Base-by-base conservation (phyloP, 768 basidiomycete species). In the Boletus reticuloceps region DNA sequence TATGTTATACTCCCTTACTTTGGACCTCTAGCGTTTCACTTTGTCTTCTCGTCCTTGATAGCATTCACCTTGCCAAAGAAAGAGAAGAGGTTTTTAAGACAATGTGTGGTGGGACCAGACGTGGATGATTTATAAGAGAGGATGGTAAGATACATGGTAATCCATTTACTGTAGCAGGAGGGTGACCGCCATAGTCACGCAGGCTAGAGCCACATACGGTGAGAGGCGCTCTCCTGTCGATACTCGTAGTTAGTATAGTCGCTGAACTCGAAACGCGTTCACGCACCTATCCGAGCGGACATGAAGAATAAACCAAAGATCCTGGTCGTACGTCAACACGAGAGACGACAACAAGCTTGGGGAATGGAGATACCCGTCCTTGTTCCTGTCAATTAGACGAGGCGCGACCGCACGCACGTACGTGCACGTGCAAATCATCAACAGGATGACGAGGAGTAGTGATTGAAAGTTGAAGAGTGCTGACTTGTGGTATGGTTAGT, bases 381-480 rank as follows among this genome's bases (percentile, higher is more conserved):
- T 94, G 72, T 98, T 98, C 60, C 89, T 79, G 72, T 99, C 97
- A 13, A 98, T 81, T 6, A 98, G 77, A 25, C 91, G 81, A 12
- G 97, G 97, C 4, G 91, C 87, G 16, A 95, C 87, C 0, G 91
- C 86, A 43, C 97, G 86, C 14, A 95, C 82, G 72, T 98, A 99
- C 5, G 96, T 94, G 77, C 92, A 98, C 54, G 97, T 98, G 77
- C 97, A 99, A 56, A 98, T 94, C 70, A 91, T 79, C 47, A 99
- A 81, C 10, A 98, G 82, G 60, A 98, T 87, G 69, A 96, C 94
- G 66, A 96, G 85, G 19, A 99, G 81, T 19, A 99, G 81, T 0
- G 95, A 94, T 72, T 96, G 89, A 69, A 99, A 99, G 75, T 98
- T 96, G 85, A 98, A 98, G 22, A 99, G 81, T 3, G 97, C 97